Percentiles rank a stretch among this genome's conserved stretches.
phyloP scores from a whole-genome alignment of 2,329 filamentous ascomycete species.

The Fonsecaea multimorphosa region DNA sequence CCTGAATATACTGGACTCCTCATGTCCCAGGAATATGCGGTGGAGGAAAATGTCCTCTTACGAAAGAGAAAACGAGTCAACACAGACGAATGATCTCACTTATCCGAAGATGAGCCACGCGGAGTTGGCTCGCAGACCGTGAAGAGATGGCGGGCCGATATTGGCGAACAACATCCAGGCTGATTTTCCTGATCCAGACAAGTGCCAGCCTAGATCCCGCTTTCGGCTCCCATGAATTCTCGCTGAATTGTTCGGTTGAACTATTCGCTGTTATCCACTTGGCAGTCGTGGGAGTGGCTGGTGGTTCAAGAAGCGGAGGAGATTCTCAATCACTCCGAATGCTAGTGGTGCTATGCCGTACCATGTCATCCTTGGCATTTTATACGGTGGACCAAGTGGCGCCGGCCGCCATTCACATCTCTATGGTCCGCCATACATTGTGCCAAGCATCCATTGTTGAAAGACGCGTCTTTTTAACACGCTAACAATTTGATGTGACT shows the following conservation, averaged over 20 bases:
- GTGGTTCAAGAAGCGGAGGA: background rate
- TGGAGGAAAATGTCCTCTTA: background rate
- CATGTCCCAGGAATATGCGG: background rate
- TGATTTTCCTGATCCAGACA: slow-evolving; percentile 7
- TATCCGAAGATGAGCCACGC: slow-evolving; percentile 13
- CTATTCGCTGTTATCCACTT: background rate
- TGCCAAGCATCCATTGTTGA: background rate
- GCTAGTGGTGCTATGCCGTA: too few species aligned
- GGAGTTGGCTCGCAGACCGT: background rate
- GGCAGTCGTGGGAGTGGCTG: background rate
- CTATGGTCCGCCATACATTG: background rate
- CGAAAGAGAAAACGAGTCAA: background rate
- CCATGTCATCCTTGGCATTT: background rate
- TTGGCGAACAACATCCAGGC: background rate
- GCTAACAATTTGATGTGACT: background rate
- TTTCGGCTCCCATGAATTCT: too few species aligned
- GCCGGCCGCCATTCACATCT: background rate
- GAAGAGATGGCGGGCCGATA: slow-evolving; percentile 15
- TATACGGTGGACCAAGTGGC: background rate
- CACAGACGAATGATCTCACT: slow-evolving; percentile 10
- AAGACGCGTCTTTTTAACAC: background rate
- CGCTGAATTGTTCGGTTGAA: slow-evolving; percentile 1
- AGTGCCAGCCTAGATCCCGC: background rate
- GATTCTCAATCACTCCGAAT: too few species aligned
- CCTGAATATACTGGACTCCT: background rate